These are phyloP conservation scores for Trichoderma sp. DNA, from an alignment of 2,329 filamentous ascomycete genomes.

Conservation along the genomic window DNA sequence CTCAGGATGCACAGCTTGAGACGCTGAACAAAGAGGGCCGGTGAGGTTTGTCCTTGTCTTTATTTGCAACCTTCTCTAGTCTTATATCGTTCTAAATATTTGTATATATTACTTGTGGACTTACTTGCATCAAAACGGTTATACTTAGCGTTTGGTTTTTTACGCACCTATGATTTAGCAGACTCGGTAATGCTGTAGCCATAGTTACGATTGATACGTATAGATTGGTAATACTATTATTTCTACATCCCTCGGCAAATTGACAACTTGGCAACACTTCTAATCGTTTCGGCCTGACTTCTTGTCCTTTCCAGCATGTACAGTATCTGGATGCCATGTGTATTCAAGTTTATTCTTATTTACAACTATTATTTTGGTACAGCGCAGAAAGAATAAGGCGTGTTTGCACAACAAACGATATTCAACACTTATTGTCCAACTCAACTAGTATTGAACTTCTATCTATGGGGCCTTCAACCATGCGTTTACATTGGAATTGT, in stretches of 20 bases:
- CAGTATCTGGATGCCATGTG: neutral
- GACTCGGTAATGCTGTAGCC: neutral
- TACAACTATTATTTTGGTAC: neutral
- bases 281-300: no score
- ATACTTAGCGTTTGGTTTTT: neutral
- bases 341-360: neutral
- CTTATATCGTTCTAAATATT: neutral
- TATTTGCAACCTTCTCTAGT: neutral
- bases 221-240: neutral
- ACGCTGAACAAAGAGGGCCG: neutral
- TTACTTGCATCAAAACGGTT: neutral
- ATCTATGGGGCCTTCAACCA: neutral
- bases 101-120: neutral
- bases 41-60: neutral
- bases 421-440: neutral
- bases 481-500: no score
- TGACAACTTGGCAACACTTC: neutral
- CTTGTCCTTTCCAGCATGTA: neutral
- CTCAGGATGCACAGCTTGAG: slow-evolving; percentile 8
- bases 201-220: neutral
- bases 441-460: neutral
- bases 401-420: neutral
- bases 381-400: neutral
- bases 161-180: neutral
- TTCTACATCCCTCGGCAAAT: neutral